Evolutionary conservation across 257 asterid species (phyloP).

Genomic region (Echites panduratus): DNA sequence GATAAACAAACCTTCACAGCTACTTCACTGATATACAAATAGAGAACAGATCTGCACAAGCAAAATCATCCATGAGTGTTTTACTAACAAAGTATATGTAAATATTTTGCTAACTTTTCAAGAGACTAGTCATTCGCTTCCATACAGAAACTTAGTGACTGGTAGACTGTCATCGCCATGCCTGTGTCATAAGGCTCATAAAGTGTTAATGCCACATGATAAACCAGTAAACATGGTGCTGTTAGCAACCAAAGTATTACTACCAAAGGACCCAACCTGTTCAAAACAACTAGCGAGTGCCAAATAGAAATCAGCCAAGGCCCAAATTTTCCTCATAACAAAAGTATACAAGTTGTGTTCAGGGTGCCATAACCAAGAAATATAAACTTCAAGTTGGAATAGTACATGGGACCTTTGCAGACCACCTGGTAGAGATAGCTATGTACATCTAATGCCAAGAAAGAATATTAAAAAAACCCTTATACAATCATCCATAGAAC

Average conservation of each 20-base stretch:
- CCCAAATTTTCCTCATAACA: no score
- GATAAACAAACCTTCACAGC: slow-evolving; percentile 59
- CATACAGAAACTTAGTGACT: not conserved
- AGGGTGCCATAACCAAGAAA: not conserved
- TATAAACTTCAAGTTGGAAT: not conserved
- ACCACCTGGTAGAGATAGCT: not conserved
- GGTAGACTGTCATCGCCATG: not conserved
- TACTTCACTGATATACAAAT: slow-evolving; percentile 69
- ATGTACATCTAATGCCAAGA: not conserved
- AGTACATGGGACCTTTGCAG: not conserved
- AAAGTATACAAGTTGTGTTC: no score
- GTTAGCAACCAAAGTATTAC: not conserved
- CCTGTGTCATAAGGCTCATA: not conserved
- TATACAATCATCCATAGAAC: not conserved
- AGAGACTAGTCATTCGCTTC: not conserved
- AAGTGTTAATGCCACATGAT: no score
- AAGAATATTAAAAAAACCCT: not conserved
- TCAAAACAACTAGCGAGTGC: not conserved
- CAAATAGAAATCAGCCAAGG: not conserved
- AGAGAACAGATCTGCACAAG: slow-evolving; percentile 60
- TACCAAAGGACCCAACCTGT: not conserved
- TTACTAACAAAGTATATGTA: not conserved
- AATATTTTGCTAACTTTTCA: not conserved
- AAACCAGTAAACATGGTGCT: not conserved
- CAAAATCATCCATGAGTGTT: not conserved